Evolutionary conservation across 441 rosid genomes (phyloP).

Genomic region (Adansonia grandidieri): DNA sequence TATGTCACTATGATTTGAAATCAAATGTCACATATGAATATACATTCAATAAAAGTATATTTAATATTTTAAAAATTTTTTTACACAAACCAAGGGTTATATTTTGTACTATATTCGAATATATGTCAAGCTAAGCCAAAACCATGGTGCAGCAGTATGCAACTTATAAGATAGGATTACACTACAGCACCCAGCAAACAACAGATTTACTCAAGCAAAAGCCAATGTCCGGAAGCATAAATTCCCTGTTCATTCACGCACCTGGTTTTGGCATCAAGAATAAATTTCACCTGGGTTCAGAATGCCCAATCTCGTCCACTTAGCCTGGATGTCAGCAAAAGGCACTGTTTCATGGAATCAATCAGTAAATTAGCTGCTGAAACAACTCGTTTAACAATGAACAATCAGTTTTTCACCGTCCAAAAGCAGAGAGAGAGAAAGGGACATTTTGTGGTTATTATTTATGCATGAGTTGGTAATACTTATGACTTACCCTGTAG

Average conservation of each 20-base stretch:
- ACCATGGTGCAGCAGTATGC: neutral
- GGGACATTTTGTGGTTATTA: neutral
- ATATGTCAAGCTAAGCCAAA: neutral
- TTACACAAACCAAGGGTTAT: too few species aligned
- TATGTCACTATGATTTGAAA: too few species aligned
- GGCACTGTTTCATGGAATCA: neutral
- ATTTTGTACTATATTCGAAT: too few species aligned
- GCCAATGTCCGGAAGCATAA: neutral
- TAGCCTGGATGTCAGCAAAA: neutral
- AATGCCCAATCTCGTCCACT: neutral
- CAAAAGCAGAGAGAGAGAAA: neutral
- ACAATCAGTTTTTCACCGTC: neutral
- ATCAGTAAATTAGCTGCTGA: neutral
- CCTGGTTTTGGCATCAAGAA: neutral
- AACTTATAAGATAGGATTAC: neutral
- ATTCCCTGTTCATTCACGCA: neutral
- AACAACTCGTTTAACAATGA: slow-evolving; percentile 9
- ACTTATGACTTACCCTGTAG: neutral
- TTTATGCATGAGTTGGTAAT: neutral
- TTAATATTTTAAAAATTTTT: too few species aligned
- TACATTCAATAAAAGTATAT: too few species aligned
- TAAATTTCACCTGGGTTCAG: neutral
- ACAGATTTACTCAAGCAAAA: neutral
- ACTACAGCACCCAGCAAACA: neutral
- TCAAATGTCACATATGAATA: too few species aligned